Conservation (phyloP, 2,329 filamentous ascomycete genomes). For the Aspergillaceae sp. region DNA sequence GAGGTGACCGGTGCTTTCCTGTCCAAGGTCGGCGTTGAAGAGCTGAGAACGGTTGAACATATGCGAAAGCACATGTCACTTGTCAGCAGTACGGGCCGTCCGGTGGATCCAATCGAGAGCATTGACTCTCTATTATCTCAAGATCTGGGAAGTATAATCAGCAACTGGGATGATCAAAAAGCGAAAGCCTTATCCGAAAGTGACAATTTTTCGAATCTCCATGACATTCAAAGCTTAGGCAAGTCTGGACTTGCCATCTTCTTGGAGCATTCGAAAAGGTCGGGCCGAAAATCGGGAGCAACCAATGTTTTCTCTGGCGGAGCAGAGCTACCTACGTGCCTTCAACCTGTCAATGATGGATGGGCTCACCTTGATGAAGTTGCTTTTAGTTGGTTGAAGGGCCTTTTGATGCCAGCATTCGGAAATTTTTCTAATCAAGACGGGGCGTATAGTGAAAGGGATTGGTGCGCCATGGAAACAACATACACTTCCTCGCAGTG, state of each 20-base stretch:
- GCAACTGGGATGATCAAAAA: slow-evolving; percentile 39
- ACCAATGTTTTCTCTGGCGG: slow-evolving; percentile 34
- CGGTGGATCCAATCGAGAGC: slow-evolving; percentile 10
- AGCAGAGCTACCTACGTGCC: slow-evolving; percentile 33
- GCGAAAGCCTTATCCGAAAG: slow-evolving; percentile 37
- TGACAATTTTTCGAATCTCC: slow-evolving; percentile 42
- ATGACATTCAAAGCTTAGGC: slow-evolving; percentile 40
- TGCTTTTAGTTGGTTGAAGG: slow-evolving; percentile 46
- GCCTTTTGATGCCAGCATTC: slow-evolving; percentile 39
- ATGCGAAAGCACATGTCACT: slow-evolving; percentile 22
- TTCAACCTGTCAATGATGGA: slow-evolving; percentile 37
- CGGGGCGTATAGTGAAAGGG: slow-evolving; percentile 1
- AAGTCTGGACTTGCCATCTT: slow-evolving; percentile 46
- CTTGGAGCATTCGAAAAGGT: slow-evolving; percentile 47
- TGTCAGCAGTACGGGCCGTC: slow-evolving; percentile 10
- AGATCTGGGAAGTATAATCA: slow-evolving; percentile 38
- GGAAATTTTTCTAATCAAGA: slow-evolving; percentile 8
- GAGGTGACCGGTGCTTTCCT: slow-evolving; percentile 46
- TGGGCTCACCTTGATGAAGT: slow-evolving; percentile 45
- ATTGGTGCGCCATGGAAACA: slow-evolving; percentile 26
- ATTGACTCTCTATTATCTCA: slow-evolving; percentile 25
- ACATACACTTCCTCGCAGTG: slow-evolving; percentile 48
- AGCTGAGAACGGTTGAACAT: slow-evolving; percentile 35
- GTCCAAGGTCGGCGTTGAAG: slow-evolving; percentile 42
- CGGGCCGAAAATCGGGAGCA: slow-evolving; percentile 30